These are phyloP conservation scores for Penicillium carneum DNA, from an alignment of 2,329 filamentous ascomycete genomes.

Conservation along the genomic window DNA sequence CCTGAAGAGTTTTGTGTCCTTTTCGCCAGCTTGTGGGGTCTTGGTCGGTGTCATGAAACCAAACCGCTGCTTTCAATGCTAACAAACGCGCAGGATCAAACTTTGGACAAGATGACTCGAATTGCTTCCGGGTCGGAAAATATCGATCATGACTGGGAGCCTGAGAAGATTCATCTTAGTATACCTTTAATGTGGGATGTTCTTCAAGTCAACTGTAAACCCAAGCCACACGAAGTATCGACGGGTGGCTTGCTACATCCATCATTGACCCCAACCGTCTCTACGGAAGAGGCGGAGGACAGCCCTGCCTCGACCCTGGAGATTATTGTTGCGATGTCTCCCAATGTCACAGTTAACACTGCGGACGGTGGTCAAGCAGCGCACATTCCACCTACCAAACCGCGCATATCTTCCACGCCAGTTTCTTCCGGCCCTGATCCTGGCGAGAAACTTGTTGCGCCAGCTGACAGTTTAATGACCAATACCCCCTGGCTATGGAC, in stretches of 20 bases:
- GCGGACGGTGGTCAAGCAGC: conserved; percentile 61
- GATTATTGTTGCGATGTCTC: conserved; percentile 61
- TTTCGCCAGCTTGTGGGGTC: conserved; percentile 56
- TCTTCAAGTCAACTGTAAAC: conserved; percentile 57
- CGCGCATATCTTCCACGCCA: conserved; percentile 25
- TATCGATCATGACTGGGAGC: conserved; percentile 62
- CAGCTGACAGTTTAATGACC: conserved; percentile 46
- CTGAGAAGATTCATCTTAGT: conserved; percentile 61
- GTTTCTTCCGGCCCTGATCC: conserved; percentile 21
- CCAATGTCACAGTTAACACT: conserved; percentile 61
- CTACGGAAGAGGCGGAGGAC: conserved; percentile 46
- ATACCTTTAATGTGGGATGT: conserved; percentile 63
- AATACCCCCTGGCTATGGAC: conserved; percentile 49
- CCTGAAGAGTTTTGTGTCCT: conserved; percentile 58
- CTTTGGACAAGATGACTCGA: conserved; percentile 58
- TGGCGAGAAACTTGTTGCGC: conserved; percentile 42
- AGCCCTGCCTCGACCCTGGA: conserved; percentile 53
- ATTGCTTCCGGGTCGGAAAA: conserved; percentile 60
- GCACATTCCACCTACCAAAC: conserved; percentile 47
- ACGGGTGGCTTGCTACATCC: conserved; percentile 53
- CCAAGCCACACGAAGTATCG: conserved; percentile 48
- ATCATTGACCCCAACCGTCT: conserved; percentile 48
- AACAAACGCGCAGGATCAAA: conserved; percentile 51
- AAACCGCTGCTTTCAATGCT: conserved; percentile 1
- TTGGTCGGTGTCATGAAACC: conserved; percentile 48